Evolutionary conservation across 1,284 basidiomycete species (phyloP).

Genomic region (Psilocybe mexicana): DNA sequence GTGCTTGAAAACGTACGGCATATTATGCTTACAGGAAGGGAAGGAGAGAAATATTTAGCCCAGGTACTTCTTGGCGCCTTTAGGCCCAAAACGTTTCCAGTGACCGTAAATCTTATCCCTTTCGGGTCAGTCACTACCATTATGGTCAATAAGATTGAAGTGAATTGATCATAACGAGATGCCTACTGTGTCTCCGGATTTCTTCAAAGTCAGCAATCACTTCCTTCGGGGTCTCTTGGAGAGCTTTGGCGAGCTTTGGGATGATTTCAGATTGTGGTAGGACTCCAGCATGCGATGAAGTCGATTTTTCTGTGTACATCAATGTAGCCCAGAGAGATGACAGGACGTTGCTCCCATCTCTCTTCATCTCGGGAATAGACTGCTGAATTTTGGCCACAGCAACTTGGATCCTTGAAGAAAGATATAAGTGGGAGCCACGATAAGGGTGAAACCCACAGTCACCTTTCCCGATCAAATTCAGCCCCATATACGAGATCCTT

Average conservation of each 20-base stretch:
- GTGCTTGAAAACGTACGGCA: not conserved
- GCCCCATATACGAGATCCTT: conserved; percentile 86
- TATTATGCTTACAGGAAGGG: conserved; percentile 53
- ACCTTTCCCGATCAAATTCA: conserved; percentile 86
- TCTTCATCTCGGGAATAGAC: conserved; percentile 90
- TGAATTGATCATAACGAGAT: not conserved
- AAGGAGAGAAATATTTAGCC: conserved; percentile 66
- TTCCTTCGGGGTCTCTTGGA: conserved; percentile 74
- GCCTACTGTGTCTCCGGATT: conserved; percentile 69
- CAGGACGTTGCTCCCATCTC: conserved; percentile 84
- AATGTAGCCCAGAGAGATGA: conserved; percentile 72
- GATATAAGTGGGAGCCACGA: not conserved
- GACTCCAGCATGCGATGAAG: conserved; percentile 71
- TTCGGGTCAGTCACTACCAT: conserved; percentile 74
- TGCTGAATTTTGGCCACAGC: conserved; percentile 90
- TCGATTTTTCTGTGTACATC: conserved; percentile 73
- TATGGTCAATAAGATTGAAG: not conserved
- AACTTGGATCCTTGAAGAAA: conserved; percentile 68
- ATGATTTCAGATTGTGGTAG: conserved; percentile 80
- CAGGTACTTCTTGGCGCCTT: conserved; percentile 74
- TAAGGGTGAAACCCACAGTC: conserved; percentile 18
- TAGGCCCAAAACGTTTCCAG: conserved; percentile 80
- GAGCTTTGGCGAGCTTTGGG: conserved; percentile 70
- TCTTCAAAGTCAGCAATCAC: conserved; percentile 77
- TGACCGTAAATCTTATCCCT: conserved; percentile 84